Percentiles rank a stretch among this genome's conserved stretches.
Conservation (phyloP, 192 early-diverging fungal species). For the Coemansia sp. region DNA sequence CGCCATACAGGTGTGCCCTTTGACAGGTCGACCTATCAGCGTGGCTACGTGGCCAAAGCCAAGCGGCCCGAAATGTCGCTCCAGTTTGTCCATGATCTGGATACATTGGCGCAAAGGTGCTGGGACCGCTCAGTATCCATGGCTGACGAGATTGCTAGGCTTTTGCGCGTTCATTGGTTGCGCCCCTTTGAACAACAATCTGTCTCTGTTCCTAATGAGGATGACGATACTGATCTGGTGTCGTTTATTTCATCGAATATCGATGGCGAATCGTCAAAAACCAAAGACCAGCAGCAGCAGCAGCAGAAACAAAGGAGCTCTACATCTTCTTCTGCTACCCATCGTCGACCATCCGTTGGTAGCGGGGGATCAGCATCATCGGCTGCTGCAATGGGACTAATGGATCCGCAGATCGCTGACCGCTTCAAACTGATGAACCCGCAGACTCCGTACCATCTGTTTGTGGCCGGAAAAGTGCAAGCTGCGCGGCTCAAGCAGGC, state of each 20-base stretch:
- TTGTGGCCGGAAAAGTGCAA: slow-evolving; percentile 53
- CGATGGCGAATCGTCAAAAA: background rate
- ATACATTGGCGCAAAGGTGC: slow-evolving; percentile 32
- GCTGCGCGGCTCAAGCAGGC: slow-evolving; percentile 44
- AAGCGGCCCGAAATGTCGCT: slow-evolving; percentile 27
- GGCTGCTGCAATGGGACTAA: background rate
- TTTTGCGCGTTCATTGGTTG: slow-evolving; percentile 46
- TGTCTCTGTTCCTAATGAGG: background rate
- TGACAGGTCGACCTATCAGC: slow-evolving; percentile 28
- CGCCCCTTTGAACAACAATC: slow-evolving; percentile 11
- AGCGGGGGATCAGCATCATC: slow-evolving; percentile 2
- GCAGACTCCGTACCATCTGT: slow-evolving; percentile 52
- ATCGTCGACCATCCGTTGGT: background rate
- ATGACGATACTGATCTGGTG: background rate
- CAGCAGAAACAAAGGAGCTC: background rate
- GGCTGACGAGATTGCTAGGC: slow-evolving; percentile 39
- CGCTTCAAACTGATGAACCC: slow-evolving; percentile 52
- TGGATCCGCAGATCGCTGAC: slow-evolving; percentile 32
- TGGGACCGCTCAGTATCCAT: slow-evolving; percentile 35
- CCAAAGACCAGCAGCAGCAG: too few species aligned
- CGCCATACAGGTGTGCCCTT: slow-evolving; percentile 21
- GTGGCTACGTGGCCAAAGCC: slow-evolving; percentile 38
- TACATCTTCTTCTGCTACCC: background rate
- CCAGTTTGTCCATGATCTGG: slow-evolving; percentile 32
- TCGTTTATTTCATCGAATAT: background rate